Evolutionary conservation across 495 filamentous ascomycete species (phyloP).

Genomic region (Patellaria atrata): DNA sequence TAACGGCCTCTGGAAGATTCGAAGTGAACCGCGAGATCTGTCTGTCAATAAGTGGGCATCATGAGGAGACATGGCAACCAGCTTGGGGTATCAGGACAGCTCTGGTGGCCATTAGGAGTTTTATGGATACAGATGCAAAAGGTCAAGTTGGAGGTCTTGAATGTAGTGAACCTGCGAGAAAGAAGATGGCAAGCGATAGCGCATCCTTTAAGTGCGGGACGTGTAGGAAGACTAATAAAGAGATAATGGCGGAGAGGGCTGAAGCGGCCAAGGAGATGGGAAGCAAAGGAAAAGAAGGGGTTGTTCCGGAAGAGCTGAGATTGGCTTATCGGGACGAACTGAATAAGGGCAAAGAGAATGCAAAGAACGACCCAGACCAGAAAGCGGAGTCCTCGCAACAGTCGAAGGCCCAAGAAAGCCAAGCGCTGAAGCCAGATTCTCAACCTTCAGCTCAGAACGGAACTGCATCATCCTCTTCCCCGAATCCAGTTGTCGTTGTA

Average conservation of each 20-base stretch:
- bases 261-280: constrained; percentile 20
- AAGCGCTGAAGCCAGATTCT: not conserved
- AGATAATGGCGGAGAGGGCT: constrained; percentile 44
- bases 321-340: constrained; percentile 34
- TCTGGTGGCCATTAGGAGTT: constrained; percentile 51
- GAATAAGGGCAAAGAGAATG: constrained; percentile 21
- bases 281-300: constrained; percentile 23
- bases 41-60: constrained; percentile 80
- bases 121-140: constrained; percentile 59
- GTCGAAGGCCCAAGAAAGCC: constrained; percentile 34
- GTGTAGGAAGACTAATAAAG: constrained; percentile 54
- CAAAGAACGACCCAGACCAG: constrained; percentile 4
- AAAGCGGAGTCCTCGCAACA: constrained; percentile 29
- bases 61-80: constrained; percentile 97
- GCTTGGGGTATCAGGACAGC: constrained; percentile 87
- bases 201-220: constrained; percentile 45
- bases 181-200: constrained; percentile 49
- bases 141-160: constrained; percentile 87
- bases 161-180: constrained; percentile 44
- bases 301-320: constrained; percentile 34
- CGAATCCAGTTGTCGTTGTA: not conserved
- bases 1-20: constrained; percentile 83
- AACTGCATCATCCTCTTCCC: not conserved
- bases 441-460: not conserved
- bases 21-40: constrained; percentile 97